Evolutionary conservation across 148 eudicot genomes (phyloP), one percentile per base, ranked within the genome.

Genomic region (Chenopodium formosanum): DNA sequence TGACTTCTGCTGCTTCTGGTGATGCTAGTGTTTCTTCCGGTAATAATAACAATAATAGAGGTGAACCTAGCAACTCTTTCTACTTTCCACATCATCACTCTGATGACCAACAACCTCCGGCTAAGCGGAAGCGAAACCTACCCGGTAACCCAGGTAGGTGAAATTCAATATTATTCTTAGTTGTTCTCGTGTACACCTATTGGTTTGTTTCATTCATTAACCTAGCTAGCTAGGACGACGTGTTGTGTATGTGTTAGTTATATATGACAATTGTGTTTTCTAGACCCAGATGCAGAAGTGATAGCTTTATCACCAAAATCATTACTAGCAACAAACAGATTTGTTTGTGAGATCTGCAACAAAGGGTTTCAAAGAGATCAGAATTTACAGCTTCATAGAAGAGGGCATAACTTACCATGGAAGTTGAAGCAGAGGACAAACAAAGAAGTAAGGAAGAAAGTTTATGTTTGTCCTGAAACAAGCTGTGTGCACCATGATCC

Each of bases 391-490:
- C 90, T 95, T 0, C 98, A 95, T 82, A 87, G 97, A 75, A 88
- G 98, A 92, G 98, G 98, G 17, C 98, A 95, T 75, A 95, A 95
- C 70, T 82, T 95, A 60, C 98, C 98, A 85, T 95, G 98, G 98
- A 95, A 95, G 85, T 86, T 95, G 22, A 95, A 95, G 90, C 96
- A 92, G 76, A 93, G 97, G 34, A 89, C 86, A 82, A 93, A 88
- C 76, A 94, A 92, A 19, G 85, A 89, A 13, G 86, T 90, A 37
- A 84, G 88, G 85, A 95, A 91, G 88, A 92, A 93, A 70, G 98
- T 93, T 22, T 95, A 93, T 80, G 93, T 95, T 3, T 95, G 98
- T 81, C 98, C 98, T 40, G 97, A 93, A 76, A 46, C 74, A 8
- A 86, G 88, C 34, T 95, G 98, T 81, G 94, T 95, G 0, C 98